Conservation (phyloP, 2,329 filamentous ascomycete genomes). For the Colletotrichum australisinense region DNA sequence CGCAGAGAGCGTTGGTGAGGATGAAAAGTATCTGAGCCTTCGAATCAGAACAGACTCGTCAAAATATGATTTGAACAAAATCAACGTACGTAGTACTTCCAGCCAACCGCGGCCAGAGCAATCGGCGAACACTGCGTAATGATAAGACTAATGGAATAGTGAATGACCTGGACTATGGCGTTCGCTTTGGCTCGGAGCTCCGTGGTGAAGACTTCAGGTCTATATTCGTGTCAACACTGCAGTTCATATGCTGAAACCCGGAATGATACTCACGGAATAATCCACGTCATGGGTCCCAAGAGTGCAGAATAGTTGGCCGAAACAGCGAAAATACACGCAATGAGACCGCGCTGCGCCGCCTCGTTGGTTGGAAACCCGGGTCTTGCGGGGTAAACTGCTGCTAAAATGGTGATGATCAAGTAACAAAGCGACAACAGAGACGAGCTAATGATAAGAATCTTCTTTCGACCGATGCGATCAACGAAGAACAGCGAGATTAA, state of each 20-base stretch:
- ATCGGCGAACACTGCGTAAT: slow-evolving; percentile 55
- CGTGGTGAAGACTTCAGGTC: slow-evolving; percentile 53
- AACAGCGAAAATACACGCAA: slow-evolving; percentile 54
- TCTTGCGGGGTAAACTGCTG: slow-evolving; percentile 48
- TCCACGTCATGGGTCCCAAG: slow-evolving; percentile 55
- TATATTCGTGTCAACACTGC: slow-evolving; percentile 7
- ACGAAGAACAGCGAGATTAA: slow-evolving; percentile 52
- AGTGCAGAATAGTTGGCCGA: slow-evolving; percentile 51
- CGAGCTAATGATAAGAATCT: slow-evolving; percentile 50
- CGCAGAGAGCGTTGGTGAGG: slow-evolving; percentile 50
- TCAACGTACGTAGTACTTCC: slow-evolving; percentile 52
- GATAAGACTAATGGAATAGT: slow-evolving; percentile 53
- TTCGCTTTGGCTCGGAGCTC: slow-evolving; percentile 54
- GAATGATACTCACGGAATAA: slow-evolving; percentile 49
- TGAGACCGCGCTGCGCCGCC: slow-evolving; percentile 50
- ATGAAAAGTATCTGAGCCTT: slow-evolving; percentile 49
- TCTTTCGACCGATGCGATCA: slow-evolving; percentile 49
- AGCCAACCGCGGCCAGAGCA: slow-evolving; percentile 50
- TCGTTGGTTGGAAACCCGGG: slow-evolving; percentile 50
- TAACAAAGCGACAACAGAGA: slow-evolving; percentile 50
- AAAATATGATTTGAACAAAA: not conserved
- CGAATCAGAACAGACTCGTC: rapidly evolving
- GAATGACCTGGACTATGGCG: slow-evolving; percentile 52
- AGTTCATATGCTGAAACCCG: too few species aligned
- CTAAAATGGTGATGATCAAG: slow-evolving; percentile 52